Evolutionary conservation across 345 rosid genomes (phyloP).

Genomic region (Eucalyptus sideroxylon): DNA sequence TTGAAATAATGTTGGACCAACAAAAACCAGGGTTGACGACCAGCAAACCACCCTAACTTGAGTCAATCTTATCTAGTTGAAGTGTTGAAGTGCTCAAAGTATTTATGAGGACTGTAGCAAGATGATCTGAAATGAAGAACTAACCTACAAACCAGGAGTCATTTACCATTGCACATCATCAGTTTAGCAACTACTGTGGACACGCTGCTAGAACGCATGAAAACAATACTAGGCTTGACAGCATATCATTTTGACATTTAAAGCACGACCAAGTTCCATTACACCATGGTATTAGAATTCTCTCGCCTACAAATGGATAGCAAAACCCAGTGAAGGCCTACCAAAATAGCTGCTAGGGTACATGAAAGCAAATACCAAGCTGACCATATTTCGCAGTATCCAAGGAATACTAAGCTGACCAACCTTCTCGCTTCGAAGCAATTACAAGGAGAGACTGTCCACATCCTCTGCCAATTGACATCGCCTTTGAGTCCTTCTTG

Average conservation of each 20-base stretch:
- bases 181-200: rapidly evolving
- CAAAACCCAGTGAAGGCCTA: no score
- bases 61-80: neutral
- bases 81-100: neutral
- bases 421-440: neutral
- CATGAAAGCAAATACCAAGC: no score
- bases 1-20: neutral
- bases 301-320: rapidly evolving
- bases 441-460: neutral
- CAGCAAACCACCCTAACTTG: neutral
- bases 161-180: no score
- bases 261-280: no score
- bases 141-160: neutral
- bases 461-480: neutral
- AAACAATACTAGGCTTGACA: no score
- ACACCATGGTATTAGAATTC: no score
- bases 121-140: neutral
- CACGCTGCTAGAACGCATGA: rapidly evolving
- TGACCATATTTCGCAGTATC: no score
- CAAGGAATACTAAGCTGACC: neutral
- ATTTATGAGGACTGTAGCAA: neutral
- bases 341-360: no score
- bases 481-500: neutral
- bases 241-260: no score
- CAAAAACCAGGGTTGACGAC: neutral